Evolutionary conservation across 352 stramenopile species (phyloP).

Genomic region (Phytophthora gonapodyides): DNA sequence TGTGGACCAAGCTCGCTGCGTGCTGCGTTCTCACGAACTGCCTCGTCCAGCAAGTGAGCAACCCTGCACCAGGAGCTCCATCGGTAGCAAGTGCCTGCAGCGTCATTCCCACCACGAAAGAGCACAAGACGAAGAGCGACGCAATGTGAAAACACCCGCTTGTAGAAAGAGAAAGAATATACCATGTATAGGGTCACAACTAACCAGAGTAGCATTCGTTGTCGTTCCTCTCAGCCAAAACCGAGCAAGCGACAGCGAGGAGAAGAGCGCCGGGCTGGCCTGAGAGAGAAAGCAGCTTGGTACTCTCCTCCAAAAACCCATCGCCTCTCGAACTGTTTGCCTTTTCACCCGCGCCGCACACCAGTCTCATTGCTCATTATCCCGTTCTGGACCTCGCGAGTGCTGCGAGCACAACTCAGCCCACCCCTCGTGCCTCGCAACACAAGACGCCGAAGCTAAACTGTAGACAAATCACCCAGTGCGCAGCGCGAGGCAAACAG

Average conservation of each 20-base stretch:
- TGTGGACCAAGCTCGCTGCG: constrained; percentile 17
- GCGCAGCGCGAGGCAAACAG: constrained; percentile 34
- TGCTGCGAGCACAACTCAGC: constrained; percentile 6
- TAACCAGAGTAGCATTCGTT: constrained; percentile 48
- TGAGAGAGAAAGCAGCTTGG: constrained; percentile 10
- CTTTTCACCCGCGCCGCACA: constrained; percentile 28
- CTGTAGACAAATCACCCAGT: constrained; percentile 30
- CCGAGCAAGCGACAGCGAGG: constrained; percentile 24
- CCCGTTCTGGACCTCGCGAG: constrained; percentile 18
- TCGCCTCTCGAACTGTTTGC: constrained; percentile 29
- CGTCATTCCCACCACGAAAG: background rate
- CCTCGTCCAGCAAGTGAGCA: constrained; percentile 9
- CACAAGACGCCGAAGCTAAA: constrained; percentile 28
- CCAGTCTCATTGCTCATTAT: constrained; percentile 33
- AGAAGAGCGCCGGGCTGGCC: constrained; percentile 15
- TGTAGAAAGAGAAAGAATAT: constrained; percentile 43
- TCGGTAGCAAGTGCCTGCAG: background rate
- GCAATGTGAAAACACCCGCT: constrained; percentile 22
- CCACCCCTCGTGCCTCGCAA: constrained; percentile 12
- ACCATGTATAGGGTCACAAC: constrained; percentile 54
- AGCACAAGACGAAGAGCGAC: constrained; percentile 4
- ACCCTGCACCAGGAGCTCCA: background rate
- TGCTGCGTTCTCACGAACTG: constrained; percentile 25
- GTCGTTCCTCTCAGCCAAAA: constrained; percentile 45
- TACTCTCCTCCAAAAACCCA: constrained; percentile 23